These are phyloP conservation scores for Amaranthus palmeri DNA, from an alignment of 148 eudicot genomes.

Conservation along the genomic window DNA sequence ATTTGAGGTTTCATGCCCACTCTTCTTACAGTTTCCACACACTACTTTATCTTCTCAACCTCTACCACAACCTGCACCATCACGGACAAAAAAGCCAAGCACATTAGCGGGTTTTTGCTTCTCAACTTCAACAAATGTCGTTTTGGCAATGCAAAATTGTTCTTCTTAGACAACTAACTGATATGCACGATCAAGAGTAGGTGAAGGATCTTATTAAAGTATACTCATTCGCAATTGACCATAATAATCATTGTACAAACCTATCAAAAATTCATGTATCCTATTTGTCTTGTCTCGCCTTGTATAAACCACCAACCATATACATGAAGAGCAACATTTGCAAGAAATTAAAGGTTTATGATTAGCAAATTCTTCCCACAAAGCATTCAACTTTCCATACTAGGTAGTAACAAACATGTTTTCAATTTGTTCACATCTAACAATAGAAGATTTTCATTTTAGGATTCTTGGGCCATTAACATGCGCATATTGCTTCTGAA, in stretches of 20 bases:
- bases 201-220: neutral
- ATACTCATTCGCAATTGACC: neutral
- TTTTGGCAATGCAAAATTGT: neutral
- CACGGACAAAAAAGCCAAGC: neutral
- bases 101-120: neutral
- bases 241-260: neutral
- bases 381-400: neutral
- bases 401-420: neutral
- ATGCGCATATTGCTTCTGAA: too few relatives aligned
- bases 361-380: too few relatives aligned
- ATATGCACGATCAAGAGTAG: neutral
- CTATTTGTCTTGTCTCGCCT: neutral
- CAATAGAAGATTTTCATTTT: neutral
- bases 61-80: neutral
- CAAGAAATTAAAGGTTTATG: neutral
- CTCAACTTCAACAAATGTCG: neutral
- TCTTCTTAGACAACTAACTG: neutral
- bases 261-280: neutral
- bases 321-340: neutral
- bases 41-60: neutral
- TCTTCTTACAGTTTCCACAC: neutral
- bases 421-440: neutral
- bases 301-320: neutral
- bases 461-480: neutral
- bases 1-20: neutral